Conservation (phyloP, 805 yeast species). For the Saccharomycopsis capsularis region DNA sequence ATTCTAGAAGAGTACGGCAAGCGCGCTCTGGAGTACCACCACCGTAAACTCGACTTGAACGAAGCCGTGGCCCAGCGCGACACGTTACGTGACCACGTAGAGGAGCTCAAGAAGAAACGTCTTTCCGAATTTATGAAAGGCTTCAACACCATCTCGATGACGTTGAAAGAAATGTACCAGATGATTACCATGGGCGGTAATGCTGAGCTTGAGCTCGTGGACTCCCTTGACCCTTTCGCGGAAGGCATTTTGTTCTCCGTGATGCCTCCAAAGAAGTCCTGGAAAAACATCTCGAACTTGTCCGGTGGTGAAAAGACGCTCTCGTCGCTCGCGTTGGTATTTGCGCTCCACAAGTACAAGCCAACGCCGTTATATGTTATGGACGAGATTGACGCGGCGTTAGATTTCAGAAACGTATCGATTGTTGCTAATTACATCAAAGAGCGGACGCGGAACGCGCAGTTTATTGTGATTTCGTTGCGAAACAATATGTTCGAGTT, state of each 20-base stretch:
- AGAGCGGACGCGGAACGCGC: conserved; percentile 93
- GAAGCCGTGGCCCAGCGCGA: conserved; percentile 64
- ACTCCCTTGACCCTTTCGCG: conserved; percentile 93
- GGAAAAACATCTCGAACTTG: conserved; percentile 91
- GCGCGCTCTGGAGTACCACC: conserved; percentile 56
- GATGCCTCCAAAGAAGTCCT: conserved; percentile 98
- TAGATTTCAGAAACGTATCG: conserved; percentile 93
- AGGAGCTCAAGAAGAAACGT: conserved; percentile 64
- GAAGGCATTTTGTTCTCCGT: conserved; percentile 96
- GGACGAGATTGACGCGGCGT: conserved; percentile 99
- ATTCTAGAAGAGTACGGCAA: conserved; percentile 69
- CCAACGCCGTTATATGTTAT: conserved; percentile 97
- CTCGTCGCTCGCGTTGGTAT: conserved; percentile 89
- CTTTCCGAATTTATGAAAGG: conserved; percentile 92
- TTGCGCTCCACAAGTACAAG: conserved; percentile 90
- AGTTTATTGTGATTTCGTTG: conserved; percentile 88
- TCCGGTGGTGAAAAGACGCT: conserved; percentile 98
- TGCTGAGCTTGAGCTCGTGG: conserved; percentile 94
- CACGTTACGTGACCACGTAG: conserved; percentile 49
- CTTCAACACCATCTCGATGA: conserved; percentile 74
- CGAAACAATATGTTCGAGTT: conserved; percentile 97
- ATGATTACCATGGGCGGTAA: conserved; percentile 99
- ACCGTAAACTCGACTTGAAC: conserved; percentile 60
- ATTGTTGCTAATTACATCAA: conserved; percentile 96
- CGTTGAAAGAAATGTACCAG: conserved; percentile 93